These are phyloP conservation scores for Botrytis byssoidea DNA, from an alignment of 2,329 filamentous ascomycete species.

Conservation along the genomic window DNA sequence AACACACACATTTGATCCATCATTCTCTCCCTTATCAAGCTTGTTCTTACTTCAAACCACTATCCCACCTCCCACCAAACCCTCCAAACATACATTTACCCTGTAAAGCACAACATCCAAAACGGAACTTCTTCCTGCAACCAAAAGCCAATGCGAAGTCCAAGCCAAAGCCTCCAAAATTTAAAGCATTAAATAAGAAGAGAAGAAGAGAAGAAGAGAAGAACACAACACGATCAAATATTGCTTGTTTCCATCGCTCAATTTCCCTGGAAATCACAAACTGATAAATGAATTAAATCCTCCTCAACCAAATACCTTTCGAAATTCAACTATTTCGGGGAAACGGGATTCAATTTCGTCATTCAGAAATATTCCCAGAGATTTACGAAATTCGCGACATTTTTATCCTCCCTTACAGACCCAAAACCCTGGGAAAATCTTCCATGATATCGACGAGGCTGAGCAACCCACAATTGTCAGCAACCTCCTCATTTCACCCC, in stretches of 20 bases:
- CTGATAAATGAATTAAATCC: neutral
- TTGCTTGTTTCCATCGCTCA: constrained; percentile 2
- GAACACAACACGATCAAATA: constrained; percentile 1
- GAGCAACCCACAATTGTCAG: constrained; percentile 17
- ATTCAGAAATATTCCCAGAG: neutral
- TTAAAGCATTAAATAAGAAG: neutral
- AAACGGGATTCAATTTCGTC: neutral
- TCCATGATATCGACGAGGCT: constrained; percentile 18
- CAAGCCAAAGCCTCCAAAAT: neutral
- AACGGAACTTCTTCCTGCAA: constrained; percentile 1
- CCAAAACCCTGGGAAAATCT: constrained; percentile 10
- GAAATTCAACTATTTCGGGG: neutral
- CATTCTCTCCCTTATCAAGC: neutral
- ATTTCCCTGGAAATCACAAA: neutral
- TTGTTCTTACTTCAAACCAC: neutral
- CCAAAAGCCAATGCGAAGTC: neutral
- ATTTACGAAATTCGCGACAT: neutral
- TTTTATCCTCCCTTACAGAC: neutral
- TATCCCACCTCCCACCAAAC: neutral
- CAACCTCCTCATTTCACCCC: constrained; percentile 11
- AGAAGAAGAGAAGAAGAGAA: neutral
- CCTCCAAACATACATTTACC: neutral
- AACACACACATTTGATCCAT: neutral
- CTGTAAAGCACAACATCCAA: neutral
- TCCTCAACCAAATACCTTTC: neutral